Evolutionary conservation across 805 yeast genomes (phyloP).

Genomic region (Candida pseudofarinosa): DNA sequence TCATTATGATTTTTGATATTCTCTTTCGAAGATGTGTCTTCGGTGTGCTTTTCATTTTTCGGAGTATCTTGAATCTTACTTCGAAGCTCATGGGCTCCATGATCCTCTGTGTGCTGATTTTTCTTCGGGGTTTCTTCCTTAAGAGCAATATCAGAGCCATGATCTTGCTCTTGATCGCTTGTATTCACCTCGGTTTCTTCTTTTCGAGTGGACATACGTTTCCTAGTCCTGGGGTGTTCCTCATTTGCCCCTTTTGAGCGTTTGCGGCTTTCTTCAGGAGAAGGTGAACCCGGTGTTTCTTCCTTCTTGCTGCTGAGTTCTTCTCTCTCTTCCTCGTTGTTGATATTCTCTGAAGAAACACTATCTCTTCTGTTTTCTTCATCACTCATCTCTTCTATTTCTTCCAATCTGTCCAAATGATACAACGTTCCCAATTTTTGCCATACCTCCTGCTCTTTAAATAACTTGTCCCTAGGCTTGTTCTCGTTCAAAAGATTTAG

Average conservation of each 20-base stretch:
- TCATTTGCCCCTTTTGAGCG: not conserved
- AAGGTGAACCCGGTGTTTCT: not conserved
- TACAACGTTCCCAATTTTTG: constrained; percentile 50
- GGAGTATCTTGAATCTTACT: not conserved
- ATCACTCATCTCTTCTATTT: constrained; percentile 37
- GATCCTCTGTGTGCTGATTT: not conserved
- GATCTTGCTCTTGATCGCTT: not conserved
- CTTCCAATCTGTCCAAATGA: constrained; percentile 55
- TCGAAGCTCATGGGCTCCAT: not conserved
- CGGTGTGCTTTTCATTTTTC: not conserved
- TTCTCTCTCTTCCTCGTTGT: constrained; percentile 3
- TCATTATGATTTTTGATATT: not conserved
- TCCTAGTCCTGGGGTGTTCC: not conserved
- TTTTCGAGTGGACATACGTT: not conserved
- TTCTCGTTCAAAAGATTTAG: constrained; percentile 34
- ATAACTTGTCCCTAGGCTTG: constrained; percentile 13
- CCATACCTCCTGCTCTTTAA: constrained; percentile 54
- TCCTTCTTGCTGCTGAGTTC: not conserved
- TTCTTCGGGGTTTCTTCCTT: not conserved
- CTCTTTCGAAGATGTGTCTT: not conserved
- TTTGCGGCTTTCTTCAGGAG: not conserved
- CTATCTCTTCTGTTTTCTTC: constrained; percentile 12
- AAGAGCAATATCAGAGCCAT: not conserved
- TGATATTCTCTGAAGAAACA: constrained; percentile 6
- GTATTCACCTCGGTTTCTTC: not conserved